Conservation (phyloP, 2,329 filamentous ascomycete genomes). For the Aspergillus sp. region DNA sequence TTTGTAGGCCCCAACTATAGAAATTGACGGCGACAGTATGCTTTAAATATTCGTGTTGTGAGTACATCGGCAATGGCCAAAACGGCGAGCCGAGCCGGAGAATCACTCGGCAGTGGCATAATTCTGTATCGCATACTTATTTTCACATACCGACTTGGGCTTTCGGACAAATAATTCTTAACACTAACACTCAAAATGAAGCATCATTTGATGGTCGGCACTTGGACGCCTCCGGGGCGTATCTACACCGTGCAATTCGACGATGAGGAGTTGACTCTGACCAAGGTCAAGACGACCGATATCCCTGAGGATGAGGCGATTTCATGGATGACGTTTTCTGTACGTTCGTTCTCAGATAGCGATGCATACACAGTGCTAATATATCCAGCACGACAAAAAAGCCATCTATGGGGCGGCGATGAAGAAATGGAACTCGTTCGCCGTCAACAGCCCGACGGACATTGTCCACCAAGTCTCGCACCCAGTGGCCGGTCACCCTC, state of each 20-base stretch:
- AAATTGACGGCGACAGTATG: no score
- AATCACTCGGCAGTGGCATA: background rate
- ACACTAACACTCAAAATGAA: constrained; percentile 53
- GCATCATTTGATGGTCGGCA: constrained; percentile 87
- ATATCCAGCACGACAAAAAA: constrained; percentile 64
- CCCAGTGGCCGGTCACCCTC: constrained; percentile 65
- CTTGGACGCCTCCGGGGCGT: constrained; percentile 81
- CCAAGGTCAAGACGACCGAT: constrained; percentile 70
- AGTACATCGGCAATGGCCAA: background rate
- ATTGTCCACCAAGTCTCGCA: constrained; percentile 70
- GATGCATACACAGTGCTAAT: background rate
- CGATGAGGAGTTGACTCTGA: constrained; percentile 67
- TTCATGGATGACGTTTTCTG: constrained; percentile 89
- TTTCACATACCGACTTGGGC: background rate
- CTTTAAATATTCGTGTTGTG: no score
- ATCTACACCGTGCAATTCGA: constrained; percentile 88
- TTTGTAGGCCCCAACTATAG: no score
- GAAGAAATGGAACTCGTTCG: constrained; percentile 87
- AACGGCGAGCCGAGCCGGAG: background rate
- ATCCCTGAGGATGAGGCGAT: constrained; percentile 81
- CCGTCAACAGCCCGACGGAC: constrained; percentile 66
- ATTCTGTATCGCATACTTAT: background rate
- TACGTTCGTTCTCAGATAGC: constrained; percentile 37
- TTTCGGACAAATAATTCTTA: background rate
- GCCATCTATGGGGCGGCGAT: constrained; percentile 84